These are phyloP conservation scores for Plenodomus biglobosus DNA, from an alignment of 2,329 filamentous ascomycete species.

Conservation along the genomic window DNA sequence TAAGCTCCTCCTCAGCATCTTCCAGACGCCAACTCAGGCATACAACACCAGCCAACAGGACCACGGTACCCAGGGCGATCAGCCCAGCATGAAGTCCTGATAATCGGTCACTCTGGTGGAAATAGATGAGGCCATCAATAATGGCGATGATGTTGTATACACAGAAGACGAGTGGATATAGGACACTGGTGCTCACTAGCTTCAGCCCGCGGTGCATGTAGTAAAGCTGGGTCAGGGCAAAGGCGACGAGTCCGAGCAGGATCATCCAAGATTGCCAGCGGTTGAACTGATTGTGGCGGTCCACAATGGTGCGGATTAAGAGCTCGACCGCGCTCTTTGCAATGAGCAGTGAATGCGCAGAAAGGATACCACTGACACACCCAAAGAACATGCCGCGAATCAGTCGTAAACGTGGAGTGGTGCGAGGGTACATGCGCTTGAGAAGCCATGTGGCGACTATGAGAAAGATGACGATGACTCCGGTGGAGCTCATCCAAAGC, in stretches of 20 bases:
- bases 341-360: conserved; percentile 87
- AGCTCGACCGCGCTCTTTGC: conserved; percentile 97
- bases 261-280: conserved; percentile 95
- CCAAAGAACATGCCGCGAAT: conserved; percentile 85
- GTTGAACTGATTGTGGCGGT: conserved; percentile 88
- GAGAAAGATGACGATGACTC: conserved; percentile 69
- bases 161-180: conserved; percentile 97
- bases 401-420: conserved; percentile 68
- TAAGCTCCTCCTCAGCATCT: conserved; percentile 65
- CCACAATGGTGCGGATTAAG: conserved; percentile 80
- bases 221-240: conserved; percentile 90
- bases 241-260: conserved; percentile 73
- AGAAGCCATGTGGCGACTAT: conserved; percentile 53
- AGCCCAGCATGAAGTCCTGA: conserved; percentile 73
- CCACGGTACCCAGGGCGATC: conserved; percentile 81
- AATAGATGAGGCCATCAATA: conserved; percentile 94
- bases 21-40: conserved; percentile 92
- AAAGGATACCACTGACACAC: conserved; percentile 83
- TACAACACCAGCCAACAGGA: conserved; percentile 84
- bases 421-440: conserved; percentile 44
- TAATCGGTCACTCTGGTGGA: conserved; percentile 81
- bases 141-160: conserved; percentile 99
- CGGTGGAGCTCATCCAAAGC: conserved; percentile 83
- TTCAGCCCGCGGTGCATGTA: conserved; percentile 93
- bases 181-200: conserved; percentile 88